phyloP scores from a whole-genome alignment of 257 asterid species.

The Mentha longifolia region DNA sequence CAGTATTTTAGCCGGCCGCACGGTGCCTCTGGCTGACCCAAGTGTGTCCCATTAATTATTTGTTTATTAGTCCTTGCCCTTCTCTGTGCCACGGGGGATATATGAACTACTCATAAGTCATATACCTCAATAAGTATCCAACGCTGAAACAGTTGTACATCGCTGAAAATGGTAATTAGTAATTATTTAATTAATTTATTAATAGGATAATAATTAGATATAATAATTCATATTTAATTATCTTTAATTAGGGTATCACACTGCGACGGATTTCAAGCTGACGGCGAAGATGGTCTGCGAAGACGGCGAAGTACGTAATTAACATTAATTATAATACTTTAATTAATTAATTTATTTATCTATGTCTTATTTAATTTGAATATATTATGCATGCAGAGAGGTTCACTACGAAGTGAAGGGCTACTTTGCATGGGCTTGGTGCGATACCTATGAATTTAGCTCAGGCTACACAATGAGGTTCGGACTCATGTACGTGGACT shows the following conservation, averaged over 20 bases:
- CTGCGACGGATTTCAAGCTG: not conserved
- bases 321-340: no score
- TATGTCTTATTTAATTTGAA: no score
- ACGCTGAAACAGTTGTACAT: conserved; percentile 12
- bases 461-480: conserved; percentile 43
- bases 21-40: no score
- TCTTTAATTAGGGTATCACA: conserved; percentile 2
- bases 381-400: not conserved
- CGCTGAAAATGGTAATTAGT: conserved; percentile 35
- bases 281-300: conserved; percentile 23
- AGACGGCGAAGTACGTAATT: conserved; percentile 20
- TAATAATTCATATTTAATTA: no score
- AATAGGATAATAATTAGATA: no score
- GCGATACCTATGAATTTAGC: conserved; percentile 48
- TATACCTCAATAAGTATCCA: conserved; percentile 7
- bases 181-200: no score
- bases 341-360: no score
- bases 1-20: no score
- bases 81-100: conserved; percentile 25
- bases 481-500: conserved; percentile 44
- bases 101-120: not conserved
- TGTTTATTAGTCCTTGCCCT: not conserved
- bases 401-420: conserved; percentile 27
- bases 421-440: conserved; percentile 44
- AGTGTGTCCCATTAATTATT: no score